A percentile compares a stretch with the other conserved stretches of the same genome.
phyloP scores from a whole-genome alignment of 2,329 filamentous ascomycete genomes.

The Aureobasidium sp. region DNA sequence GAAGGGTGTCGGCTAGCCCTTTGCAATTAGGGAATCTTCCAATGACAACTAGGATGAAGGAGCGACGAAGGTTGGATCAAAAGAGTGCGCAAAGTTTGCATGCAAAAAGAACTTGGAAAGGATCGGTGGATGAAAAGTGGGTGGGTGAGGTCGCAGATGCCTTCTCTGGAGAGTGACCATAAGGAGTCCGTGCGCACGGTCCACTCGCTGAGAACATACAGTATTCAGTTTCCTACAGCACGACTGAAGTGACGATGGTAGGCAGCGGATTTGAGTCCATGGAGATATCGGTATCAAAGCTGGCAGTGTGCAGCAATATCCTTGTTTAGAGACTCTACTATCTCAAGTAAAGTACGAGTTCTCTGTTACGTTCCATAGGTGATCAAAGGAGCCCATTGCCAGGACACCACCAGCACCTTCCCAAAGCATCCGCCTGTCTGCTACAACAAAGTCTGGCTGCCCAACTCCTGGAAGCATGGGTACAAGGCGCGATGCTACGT shows the following conservation, averaged over 20 bases:
- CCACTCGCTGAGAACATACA: not conserved
- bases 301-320: not conserved
- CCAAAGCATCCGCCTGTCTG: slow-evolving; percentile 39
- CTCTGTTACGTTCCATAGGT: slow-evolving; percentile 42
- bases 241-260: not conserved
- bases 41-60: slow-evolving; percentile 2
- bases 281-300: not conserved
- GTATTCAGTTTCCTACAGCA: not conserved
- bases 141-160: not conserved
- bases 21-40: slow-evolving; percentile 2
- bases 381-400: slow-evolving; percentile 49
- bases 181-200: not conserved
- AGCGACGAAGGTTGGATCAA: slow-evolving; percentile 3
- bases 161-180: not conserved
- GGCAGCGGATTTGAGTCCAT: not conserved
- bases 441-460: slow-evolving; percentile 48
- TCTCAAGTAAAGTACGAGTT: slow-evolving; percentile 35
- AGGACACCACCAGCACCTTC: slow-evolving; percentile 43
- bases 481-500: slow-evolving; percentile 43
- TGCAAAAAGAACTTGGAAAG: not conserved
- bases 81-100: not conserved
- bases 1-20: not conserved
- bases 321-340: not conserved
- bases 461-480: slow-evolving; percentile 49
- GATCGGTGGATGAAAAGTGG: not conserved